Conservation (phyloP, 2,329 filamentous ascomycete species). For the Aspergillus neotritici region DNA sequence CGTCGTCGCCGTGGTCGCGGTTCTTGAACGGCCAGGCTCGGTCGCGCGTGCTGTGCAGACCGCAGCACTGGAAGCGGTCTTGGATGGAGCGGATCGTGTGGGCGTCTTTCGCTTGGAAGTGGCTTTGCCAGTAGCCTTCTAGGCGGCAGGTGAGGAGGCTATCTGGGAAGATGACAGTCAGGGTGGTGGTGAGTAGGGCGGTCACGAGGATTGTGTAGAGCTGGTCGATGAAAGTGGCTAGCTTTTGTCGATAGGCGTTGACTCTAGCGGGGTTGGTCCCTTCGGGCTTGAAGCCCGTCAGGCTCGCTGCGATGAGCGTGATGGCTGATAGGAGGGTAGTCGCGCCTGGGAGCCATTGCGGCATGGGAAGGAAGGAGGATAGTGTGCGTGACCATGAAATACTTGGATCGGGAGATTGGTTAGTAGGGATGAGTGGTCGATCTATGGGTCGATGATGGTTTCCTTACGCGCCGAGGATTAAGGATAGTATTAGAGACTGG, state of each 20-base stretch:
- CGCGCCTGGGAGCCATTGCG: conserved; percentile 18
- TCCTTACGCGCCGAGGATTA: conserved; percentile 18
- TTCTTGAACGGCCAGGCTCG: conserved; percentile 37
- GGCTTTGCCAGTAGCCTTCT: conserved; percentile 27
- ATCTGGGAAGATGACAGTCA: conserved; percentile 25
- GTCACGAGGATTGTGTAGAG: conserved; percentile 24
- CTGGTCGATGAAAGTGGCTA: conserved; percentile 10
- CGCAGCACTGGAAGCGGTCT: conserved; percentile 30
- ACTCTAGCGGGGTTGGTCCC: background rate
- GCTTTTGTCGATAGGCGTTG: background rate
- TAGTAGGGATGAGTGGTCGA: background rate
- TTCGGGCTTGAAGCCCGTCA: conserved; percentile 1
- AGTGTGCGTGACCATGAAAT: conserved; percentile 24
- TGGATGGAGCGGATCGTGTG: conserved; percentile 30
- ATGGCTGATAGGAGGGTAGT: conserved; percentile 18
- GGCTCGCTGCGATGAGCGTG: conserved; percentile 4
- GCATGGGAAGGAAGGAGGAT: conserved; percentile 21
- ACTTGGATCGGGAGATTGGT: conserved; percentile 6
- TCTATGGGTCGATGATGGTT: background rate
- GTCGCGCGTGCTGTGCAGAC: conserved; percentile 32
- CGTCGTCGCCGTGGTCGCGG: conserved; percentile 21
- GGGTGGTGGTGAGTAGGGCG: conserved; percentile 24
- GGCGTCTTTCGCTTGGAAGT: conserved; percentile 28
- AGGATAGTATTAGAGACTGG: background rate
- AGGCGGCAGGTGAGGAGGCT: conserved; percentile 24